These are phyloP conservation scores for Setaria viridis DNA, from an alignment of 202 grass and related monocot genomes.

Conservation along the genomic window DNA sequence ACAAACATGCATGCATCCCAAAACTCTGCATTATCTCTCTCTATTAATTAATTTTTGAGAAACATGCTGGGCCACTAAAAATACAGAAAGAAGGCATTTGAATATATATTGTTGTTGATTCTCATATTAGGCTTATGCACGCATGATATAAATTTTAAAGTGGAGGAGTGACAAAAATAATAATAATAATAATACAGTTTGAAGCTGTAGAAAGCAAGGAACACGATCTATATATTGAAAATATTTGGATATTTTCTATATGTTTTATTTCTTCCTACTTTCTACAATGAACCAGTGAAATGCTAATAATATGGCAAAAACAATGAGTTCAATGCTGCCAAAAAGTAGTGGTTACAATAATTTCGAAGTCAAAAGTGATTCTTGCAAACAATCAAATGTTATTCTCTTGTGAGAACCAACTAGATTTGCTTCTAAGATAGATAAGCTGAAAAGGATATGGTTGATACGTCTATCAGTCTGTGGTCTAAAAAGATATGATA, in stretches of 20 bases:
- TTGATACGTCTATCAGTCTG: not conserved
- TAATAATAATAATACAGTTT: not conserved
- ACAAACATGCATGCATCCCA: not conserved
- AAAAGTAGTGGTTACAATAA: slow-evolving; percentile 18
- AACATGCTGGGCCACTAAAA: not conserved
- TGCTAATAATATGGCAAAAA: not conserved
- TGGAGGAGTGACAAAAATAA: not conserved
- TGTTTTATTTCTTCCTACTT: not conserved
- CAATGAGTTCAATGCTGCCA: slow-evolving; percentile 18
- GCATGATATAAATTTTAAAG: not conserved
- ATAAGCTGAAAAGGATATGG: slow-evolving; percentile 28
- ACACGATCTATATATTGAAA: not conserved
- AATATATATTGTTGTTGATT: not conserved
- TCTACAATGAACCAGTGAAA: not conserved
- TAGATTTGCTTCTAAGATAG: slow-evolving; percentile 45
- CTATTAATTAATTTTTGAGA: not conserved
- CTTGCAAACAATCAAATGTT: slow-evolving; percentile 24
- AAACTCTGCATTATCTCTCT: not conserved
- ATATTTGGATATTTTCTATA: not conserved
- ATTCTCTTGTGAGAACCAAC: slow-evolving; percentile 19
- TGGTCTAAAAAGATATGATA: slow-evolving; percentile 23
- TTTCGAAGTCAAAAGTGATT: slow-evolving; percentile 36
- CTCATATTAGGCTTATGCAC: not conserved
- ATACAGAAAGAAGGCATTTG: not conserved
- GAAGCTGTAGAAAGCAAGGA: not conserved